Percentiles rank a stretch among this genome's conserved stretches.
phyloP scores from a whole-genome alignment of 2,329 filamentous ascomycete genomes.

The Sporothrix inflata region DNA sequence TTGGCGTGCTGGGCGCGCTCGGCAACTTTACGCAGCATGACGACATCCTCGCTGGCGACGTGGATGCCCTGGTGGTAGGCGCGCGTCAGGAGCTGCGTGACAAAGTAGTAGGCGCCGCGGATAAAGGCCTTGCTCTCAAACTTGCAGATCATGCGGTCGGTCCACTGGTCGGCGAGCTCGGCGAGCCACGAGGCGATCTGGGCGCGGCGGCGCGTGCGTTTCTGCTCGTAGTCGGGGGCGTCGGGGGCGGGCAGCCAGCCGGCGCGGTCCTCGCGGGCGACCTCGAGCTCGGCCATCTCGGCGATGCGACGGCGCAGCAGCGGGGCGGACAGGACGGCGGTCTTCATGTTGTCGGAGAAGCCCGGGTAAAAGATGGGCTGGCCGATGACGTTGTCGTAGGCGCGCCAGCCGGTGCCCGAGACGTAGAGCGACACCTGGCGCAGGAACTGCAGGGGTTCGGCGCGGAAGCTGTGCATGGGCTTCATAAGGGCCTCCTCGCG shows the following conservation, averaged over 20 bases:
- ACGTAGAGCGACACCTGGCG: slow-evolving; percentile 93
- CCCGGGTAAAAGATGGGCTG: slow-evolving; percentile 92
- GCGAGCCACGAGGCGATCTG: slow-evolving; percentile 74
- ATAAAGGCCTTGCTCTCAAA: slow-evolving; percentile 96
- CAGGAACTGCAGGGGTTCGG: slow-evolving; percentile 74
- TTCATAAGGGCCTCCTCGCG: slow-evolving; percentile 74
- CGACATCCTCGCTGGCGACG: slow-evolving; percentile 90
- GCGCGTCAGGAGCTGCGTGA: slow-evolving; percentile 83
- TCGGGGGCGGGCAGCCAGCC: slow-evolving; percentile 62
- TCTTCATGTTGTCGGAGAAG: slow-evolving; percentile 89
- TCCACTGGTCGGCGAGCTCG: slow-evolving; percentile 83
- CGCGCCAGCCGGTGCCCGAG: slow-evolving; percentile 91
- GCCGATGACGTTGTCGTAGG: slow-evolving; percentile 87
- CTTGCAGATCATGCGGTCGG: slow-evolving; percentile 98
- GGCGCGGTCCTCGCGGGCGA: slow-evolving; percentile 76
- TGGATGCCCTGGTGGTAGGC: slow-evolving; percentile 98
- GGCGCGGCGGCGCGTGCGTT: slow-evolving; percentile 58
- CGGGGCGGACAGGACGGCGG: slow-evolving; percentile 72
- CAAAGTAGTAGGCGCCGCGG: slow-evolving; percentile 84
- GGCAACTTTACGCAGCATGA: slow-evolving; percentile 79
- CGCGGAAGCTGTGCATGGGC: slow-evolving; percentile 84
- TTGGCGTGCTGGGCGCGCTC: slow-evolving; percentile 82
- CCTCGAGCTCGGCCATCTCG: slow-evolving; percentile 73
- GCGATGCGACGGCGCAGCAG: slow-evolving; percentile 75
- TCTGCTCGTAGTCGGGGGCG: slow-evolving; percentile 45